Percentiles rank a stretch among this genome's conserved stretches.
phyloP scores from a whole-genome alignment of 2,329 filamentous ascomycete genomes.

The Blastomyces gilchristii region DNA sequence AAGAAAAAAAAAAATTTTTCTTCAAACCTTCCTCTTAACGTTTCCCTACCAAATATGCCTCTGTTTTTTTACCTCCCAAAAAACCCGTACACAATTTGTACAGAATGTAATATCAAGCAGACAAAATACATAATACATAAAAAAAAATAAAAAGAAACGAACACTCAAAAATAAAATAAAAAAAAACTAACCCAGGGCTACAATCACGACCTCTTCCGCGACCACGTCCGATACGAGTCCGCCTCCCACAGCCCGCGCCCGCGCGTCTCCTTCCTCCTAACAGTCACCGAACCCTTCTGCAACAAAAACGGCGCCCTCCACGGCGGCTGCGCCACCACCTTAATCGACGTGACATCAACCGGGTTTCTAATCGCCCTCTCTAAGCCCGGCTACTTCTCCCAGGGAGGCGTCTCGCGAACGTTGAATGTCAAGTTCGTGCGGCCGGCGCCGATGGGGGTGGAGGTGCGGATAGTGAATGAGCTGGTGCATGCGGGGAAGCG shows the following conservation, averaged over 20 bases:
- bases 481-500: slow-evolving; percentile 48
- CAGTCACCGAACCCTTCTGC: slow-evolving; percentile 77
- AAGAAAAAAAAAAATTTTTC: background rate
- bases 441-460: slow-evolving; percentile 45
- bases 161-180: background rate
- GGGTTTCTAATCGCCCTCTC: slow-evolving; percentile 48
- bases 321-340: slow-evolving; percentile 61
- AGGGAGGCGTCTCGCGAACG: slow-evolving; percentile 54
- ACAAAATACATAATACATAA: background rate
- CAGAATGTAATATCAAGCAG: background rate
- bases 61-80: too few species aligned
- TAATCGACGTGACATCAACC: slow-evolving; percentile 59
- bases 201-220: slow-evolving; percentile 21
- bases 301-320: slow-evolving; percentile 88
- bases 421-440: slow-evolving; percentile 58
- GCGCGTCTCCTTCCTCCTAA: slow-evolving; percentile 27
- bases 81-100: too few species aligned
- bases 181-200: slow-evolving; percentile 20
- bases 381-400: slow-evolving; percentile 50
- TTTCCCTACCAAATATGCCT: too few species aligned
- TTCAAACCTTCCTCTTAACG: background rate
- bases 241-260: slow-evolving; percentile 27
- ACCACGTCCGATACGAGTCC: slow-evolving; percentile 31
- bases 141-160: background rate
- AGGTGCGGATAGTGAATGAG: slow-evolving; percentile 47